Evolutionary conservation across 768 basidiomycete species (phyloP).

Genomic region (Termitomyces sp.): DNA sequence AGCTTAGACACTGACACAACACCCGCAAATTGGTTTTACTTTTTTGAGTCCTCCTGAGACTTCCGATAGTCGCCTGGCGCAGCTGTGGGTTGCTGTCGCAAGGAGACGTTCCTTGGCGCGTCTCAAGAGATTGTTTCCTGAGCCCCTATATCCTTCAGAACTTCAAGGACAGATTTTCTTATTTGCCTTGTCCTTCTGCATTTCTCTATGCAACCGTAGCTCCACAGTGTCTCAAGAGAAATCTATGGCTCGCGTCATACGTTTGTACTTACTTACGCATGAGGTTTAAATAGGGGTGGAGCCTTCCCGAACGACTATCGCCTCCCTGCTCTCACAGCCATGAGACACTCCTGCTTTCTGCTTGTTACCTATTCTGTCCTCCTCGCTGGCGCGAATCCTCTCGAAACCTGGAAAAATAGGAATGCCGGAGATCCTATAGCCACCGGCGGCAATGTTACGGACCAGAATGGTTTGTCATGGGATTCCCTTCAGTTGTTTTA

Average conservation of each 20-base stretch:
- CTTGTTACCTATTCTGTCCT: slow-evolving; percentile 2
- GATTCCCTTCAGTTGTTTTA: slow-evolving; percentile 2
- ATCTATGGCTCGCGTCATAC: slow-evolving; percentile 5
- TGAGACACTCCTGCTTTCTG: slow-evolving; percentile 6
- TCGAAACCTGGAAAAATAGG: background rate
- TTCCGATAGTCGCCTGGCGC: background rate
- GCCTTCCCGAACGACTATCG: background rate
- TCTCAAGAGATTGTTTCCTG: too few relatives aligned
- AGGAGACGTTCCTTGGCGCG: background rate
- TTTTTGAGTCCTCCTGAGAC: slow-evolving; percentile 4
- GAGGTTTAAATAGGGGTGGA: slow-evolving; percentile 10
- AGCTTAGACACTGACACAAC: slow-evolving; percentile 6
- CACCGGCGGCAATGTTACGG: slow-evolving; percentile 2
- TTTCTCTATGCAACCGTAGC: background rate
- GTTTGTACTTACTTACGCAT: slow-evolving; percentile 3
- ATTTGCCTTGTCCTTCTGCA: background rate
- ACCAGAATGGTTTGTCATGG: slow-evolving; percentile 7
- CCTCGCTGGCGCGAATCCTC: background rate
- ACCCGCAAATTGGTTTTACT: slow-evolving; percentile 5
- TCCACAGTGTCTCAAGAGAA: slow-evolving; percentile 9
- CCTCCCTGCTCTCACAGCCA: background rate
- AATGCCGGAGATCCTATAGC: background rate
- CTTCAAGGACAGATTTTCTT: background rate
- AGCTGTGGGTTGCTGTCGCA: background rate
- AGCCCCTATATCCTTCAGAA: background rate